Conservation (phyloP, 1,139 yeast genomes). For the Meyerozyma elateridarum region DNA sequence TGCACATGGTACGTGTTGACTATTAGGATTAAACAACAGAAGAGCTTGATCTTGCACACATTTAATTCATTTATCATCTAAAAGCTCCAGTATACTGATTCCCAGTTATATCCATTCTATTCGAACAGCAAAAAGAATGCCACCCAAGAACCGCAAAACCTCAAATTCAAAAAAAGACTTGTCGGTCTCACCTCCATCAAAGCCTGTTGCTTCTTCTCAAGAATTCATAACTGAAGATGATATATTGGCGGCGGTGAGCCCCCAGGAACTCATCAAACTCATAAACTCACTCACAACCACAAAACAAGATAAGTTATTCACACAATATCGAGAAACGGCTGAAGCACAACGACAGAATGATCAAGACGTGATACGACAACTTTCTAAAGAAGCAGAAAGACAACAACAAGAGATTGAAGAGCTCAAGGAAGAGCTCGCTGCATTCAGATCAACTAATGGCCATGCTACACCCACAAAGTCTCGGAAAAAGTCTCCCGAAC, state of each 20-base stretch:
- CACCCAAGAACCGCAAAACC: too few species aligned
- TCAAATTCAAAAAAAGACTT: too few species aligned
- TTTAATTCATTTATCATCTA: too few species aligned
- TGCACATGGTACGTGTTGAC: too few species aligned
- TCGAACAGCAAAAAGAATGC: too few species aligned
- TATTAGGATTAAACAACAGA: too few species aligned
- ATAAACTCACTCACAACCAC: slow-evolving; percentile 32
- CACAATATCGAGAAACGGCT: slow-evolving; percentile 24
- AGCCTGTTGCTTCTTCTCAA: too few species aligned
- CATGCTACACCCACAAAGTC: slow-evolving; percentile 1
- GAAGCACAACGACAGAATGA: slow-evolving; percentile 26
- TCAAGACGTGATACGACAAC: slow-evolving; percentile 22
- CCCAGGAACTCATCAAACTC: slow-evolving; percentile 26
- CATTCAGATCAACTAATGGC: slow-evolving; percentile 6
- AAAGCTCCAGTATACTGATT: too few species aligned
- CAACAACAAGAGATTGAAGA: slow-evolving; percentile 24
- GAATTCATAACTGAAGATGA: slow-evolving; percentile 34
- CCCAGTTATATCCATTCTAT: too few species aligned
- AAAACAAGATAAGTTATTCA: slow-evolving; percentile 32
- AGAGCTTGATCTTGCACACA: too few species aligned
- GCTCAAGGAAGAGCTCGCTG: slow-evolving; percentile 20
- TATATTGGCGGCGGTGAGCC: slow-evolving; percentile 23
- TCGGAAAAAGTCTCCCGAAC: too few species aligned
- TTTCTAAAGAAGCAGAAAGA: slow-evolving; percentile 22
- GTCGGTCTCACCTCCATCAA: too few species aligned